Conservation (phyloP, 768 basidiomycete genomes). For the Boletus pseudo-olivaceus region DNA sequence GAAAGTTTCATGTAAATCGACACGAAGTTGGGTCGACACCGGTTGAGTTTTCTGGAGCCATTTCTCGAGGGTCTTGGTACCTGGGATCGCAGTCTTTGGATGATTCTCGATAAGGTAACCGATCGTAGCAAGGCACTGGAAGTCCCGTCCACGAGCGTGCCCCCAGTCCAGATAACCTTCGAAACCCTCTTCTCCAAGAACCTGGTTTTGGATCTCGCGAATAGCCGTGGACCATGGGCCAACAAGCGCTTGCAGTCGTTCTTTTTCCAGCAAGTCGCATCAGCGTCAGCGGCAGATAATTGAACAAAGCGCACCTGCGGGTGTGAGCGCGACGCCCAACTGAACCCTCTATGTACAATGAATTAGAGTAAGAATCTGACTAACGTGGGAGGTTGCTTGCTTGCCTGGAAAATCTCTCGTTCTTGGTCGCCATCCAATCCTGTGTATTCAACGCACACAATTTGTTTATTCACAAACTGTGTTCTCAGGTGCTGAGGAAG, state of each 20-base stretch:
- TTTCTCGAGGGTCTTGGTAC: conserved; percentile 32
- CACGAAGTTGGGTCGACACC: conserved; percentile 26
- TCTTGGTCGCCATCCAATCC: conserved; percentile 50
- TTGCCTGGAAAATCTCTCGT: conserved; percentile 62
- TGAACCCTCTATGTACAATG: conserved; percentile 43
- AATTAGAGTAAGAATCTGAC: neutral
- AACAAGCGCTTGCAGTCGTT: conserved; percentile 48
- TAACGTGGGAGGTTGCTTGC: conserved; percentile 3
- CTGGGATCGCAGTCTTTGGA: conserved; percentile 26
- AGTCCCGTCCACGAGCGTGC: conserved; percentile 43
- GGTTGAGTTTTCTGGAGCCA: conserved; percentile 33
- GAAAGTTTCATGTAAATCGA: conserved; percentile 32
- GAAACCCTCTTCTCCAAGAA: conserved; percentile 36
- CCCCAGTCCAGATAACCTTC: conserved; percentile 42
- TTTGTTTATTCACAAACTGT: conserved; percentile 42
- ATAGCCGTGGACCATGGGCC: conserved; percentile 44
- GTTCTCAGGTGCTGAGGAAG: conserved; percentile 34
- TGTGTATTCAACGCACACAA: conserved; percentile 53
- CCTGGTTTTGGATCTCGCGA: conserved; percentile 37
- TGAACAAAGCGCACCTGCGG: conserved; percentile 37
- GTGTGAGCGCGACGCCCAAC: conserved; percentile 47
- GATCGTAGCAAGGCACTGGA: conserved; percentile 41
- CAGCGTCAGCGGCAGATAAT: neutral
- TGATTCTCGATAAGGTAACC: conserved; percentile 31
- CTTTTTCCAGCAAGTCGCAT: conserved; percentile 24